phyloP scores from a whole-genome alignment of 305 asterid species.

The Coffea humblotiana region DNA sequence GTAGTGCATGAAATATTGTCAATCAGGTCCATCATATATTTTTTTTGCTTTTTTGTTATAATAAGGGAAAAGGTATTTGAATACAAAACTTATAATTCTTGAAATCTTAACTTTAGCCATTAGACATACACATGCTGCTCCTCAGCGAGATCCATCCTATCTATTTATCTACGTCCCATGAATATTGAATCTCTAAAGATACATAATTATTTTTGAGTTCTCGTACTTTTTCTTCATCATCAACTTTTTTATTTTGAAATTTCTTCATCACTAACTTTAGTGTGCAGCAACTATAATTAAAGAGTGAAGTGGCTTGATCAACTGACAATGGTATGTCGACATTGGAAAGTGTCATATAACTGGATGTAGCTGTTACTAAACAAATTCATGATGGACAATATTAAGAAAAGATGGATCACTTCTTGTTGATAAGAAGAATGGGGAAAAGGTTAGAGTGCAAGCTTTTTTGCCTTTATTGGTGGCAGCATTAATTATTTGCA shows the following conservation, averaged over 20 bases:
- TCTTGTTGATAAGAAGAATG: not conserved
- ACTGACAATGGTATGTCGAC: not conserved
- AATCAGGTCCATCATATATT: no score
- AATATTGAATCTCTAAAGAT: not conserved
- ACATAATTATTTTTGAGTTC: no score
- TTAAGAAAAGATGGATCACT: not conserved
- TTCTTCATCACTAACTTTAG: not conserved
- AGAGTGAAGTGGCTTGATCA: not conserved
- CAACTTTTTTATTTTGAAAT: no score
- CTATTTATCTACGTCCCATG: not conserved
- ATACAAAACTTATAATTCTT: no score
- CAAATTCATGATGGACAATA: not conserved
- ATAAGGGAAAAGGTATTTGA: no score
- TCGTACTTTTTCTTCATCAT: not conserved
- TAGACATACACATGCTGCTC: no score
- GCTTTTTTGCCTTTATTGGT: conserved; percentile 4
- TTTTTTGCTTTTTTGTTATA: no score
- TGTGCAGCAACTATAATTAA: not conserved
- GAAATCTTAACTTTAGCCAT: no score
- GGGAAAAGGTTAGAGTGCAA: not conserved
- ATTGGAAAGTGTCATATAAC: not conserved
- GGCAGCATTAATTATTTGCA: not conserved
- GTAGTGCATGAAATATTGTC: no score
- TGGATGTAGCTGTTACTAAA: not conserved
- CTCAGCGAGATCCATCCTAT: not conserved